Conservation (phyloP, 495 filamentous ascomycete species). For the Hypoxylon fragiforme region DNA sequence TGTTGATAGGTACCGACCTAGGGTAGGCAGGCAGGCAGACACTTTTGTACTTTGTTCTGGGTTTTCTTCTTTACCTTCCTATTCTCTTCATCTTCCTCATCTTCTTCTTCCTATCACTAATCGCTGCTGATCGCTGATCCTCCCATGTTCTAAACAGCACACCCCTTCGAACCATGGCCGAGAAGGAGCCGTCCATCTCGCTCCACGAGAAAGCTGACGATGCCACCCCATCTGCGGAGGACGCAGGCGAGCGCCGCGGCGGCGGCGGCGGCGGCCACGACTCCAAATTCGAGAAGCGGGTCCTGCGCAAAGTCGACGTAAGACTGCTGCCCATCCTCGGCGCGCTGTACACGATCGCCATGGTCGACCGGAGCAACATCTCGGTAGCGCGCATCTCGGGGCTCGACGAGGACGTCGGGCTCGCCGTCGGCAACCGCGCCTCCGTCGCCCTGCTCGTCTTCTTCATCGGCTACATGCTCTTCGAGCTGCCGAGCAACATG, state of each 20-base stretch:
- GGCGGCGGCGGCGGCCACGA: no score
- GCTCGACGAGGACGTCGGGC: conserved; percentile 50
- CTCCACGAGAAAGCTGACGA: conserved; percentile 28
- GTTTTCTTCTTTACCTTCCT: background rate
- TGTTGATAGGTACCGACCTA: no score
- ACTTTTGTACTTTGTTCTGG: no score
- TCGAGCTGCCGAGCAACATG: conserved; percentile 66
- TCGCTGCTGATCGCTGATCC: no score
- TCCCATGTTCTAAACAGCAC: no score
- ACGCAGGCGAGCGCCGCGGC: background rate
- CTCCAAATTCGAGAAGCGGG: conserved; percentile 28
- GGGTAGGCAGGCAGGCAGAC: no score
- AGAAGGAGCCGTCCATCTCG: conserved; percentile 23
- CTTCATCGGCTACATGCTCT: conserved; percentile 41
- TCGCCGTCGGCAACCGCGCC: conserved; percentile 17
- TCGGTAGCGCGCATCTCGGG: conserved; percentile 45
- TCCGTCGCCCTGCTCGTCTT: conserved; percentile 58
- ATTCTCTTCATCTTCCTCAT: background rate
- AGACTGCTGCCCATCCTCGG: conserved; percentile 61
- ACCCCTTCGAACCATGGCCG: conserved; percentile 7
- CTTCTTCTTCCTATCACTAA: background rate
- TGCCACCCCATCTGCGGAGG: background rate
- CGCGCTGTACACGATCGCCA: conserved; percentile 38
- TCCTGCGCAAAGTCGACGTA: conserved; percentile 65
- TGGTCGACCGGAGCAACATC: conserved; percentile 43